Evolutionary conservation across 2,329 filamentous ascomycete species (phyloP).

Genomic region (Ophiosphaerella korrae): DNA sequence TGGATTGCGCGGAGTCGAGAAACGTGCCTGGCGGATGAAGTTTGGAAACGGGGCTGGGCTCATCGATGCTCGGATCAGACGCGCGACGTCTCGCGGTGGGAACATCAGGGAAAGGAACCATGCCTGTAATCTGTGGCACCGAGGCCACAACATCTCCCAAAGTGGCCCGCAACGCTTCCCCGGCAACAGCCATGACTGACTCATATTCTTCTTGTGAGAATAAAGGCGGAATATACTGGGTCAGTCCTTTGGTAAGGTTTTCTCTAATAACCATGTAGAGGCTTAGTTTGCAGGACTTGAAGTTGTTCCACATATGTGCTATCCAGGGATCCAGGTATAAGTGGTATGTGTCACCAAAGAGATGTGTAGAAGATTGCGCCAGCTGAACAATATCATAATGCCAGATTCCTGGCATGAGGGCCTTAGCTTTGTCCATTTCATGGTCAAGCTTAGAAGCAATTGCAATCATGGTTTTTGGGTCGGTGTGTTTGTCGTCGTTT

Average conservation of each 20-base stretch:
- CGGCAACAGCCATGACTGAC: slow-evolving; percentile 12
- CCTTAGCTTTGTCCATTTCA: slow-evolving; percentile 29
- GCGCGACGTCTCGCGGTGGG: neutral
- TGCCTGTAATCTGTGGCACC: slow-evolving; percentile 35
- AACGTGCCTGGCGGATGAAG: slow-evolving; percentile 31
- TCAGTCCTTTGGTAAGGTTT: slow-evolving; percentile 21
- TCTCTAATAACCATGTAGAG: slow-evolving; percentile 29
- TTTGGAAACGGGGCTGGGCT: slow-evolving; percentile 6
- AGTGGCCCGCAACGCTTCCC: slow-evolving; percentile 17
- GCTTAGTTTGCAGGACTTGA: slow-evolving; percentile 27
- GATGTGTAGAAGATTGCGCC: slow-evolving; percentile 15
- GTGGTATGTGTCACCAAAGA: slow-evolving; percentile 31
- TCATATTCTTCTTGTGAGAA: slow-evolving; percentile 14
- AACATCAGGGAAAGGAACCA: slow-evolving; percentile 29
- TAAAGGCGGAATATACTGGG: slow-evolving; percentile 11
- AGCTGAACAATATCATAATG: slow-evolving; percentile 26
- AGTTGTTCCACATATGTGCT: slow-evolving; percentile 39
- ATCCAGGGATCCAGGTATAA: slow-evolving; percentile 40
- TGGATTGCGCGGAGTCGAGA: slow-evolving; percentile 21
- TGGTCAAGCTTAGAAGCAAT: slow-evolving; percentile 21
- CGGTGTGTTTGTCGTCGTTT: slow-evolving; percentile 18
- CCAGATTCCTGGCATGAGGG: slow-evolving; percentile 30
- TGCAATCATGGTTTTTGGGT: slow-evolving; percentile 19
- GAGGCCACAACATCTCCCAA: slow-evolving; percentile 27
- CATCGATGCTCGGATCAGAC: neutral